Evolutionary conservation across 1,284 basidiomycete species (phyloP).

Genomic region (Sanghuangporus sanghuang): DNA sequence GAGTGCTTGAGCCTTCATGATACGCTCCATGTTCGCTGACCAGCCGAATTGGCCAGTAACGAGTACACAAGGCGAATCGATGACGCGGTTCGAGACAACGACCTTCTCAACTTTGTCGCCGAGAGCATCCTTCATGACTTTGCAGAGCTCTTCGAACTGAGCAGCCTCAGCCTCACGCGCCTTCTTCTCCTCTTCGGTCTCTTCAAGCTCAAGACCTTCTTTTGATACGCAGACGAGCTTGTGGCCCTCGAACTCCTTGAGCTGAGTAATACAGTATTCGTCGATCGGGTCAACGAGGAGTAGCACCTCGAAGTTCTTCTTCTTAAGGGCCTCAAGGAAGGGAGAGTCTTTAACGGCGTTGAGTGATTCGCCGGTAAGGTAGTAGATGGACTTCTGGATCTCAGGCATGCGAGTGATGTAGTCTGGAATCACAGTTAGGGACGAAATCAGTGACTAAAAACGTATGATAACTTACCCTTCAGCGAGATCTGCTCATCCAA

Average conservation of each 20-base stretch:
- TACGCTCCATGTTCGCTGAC: conserved; percentile 99
- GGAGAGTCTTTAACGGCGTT: conserved; percentile 90
- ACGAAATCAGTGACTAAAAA: neutral
- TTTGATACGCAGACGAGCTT: conserved; percentile 98
- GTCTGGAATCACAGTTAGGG: conserved; percentile 45
- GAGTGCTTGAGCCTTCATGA: conserved; percentile 99
- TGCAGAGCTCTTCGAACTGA: conserved; percentile 87
- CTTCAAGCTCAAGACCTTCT: conserved; percentile 98
- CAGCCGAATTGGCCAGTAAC: conserved; percentile 99
- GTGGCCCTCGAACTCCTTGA: conserved; percentile 99
- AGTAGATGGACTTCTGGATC: conserved; percentile 99
- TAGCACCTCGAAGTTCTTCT: conserved; percentile 99
- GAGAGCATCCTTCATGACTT: conserved; percentile 96
- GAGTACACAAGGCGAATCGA: conserved; percentile 92
- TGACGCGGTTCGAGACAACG: conserved; percentile 95
- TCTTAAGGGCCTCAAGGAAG: conserved; percentile 99
- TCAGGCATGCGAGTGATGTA: conserved; percentile 99
- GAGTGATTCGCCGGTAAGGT: conserved; percentile 98
- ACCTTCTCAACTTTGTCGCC: conserved; percentile 99
- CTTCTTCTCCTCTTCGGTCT: conserved; percentile 97
- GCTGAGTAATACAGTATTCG: conserved; percentile 95
- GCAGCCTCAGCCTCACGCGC: conserved; percentile 83
- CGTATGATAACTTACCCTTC: conserved; percentile 59
- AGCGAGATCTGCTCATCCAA: conserved; percentile 90
- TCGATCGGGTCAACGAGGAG: conserved; percentile 98